These are phyloP conservation scores for Sherardia arvensis DNA, from an alignment of 257 asterid genomes.

Conservation along the genomic window DNA sequence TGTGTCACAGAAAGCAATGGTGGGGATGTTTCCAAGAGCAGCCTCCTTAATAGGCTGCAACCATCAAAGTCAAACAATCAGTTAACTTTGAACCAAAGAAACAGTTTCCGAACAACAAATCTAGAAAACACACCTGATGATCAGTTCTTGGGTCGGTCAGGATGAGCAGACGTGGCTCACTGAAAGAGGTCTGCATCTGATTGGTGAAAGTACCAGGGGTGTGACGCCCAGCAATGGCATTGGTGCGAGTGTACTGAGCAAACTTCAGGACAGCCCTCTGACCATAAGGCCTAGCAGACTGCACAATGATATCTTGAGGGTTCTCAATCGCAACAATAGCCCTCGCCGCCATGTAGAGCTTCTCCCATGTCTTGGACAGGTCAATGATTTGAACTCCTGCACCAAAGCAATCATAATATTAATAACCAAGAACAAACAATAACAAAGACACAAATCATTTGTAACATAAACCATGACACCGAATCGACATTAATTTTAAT, in stretches of 20 bases:
- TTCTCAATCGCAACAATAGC: conserved; percentile 37
- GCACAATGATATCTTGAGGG: conserved; percentile 35
- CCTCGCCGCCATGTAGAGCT: conserved; percentile 32
- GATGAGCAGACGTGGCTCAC: conserved; percentile 35
- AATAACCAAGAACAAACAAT: not conserved
- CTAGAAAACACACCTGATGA: conserved; percentile 19
- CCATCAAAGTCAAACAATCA: not conserved
- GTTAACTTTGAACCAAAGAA: not conserved
- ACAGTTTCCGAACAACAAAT: too few species aligned
- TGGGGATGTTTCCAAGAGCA: conserved; percentile 29
- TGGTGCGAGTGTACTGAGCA: conserved; percentile 28
- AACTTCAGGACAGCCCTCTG: conserved; percentile 38
- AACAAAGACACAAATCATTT: not conserved
- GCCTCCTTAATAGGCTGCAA: conserved; percentile 37
- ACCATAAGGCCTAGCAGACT: conserved; percentile 40
- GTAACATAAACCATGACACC: not conserved
- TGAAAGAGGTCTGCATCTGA: conserved; percentile 36
- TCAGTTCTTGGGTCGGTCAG: conserved; percentile 38
- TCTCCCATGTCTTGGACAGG: conserved; percentile 33
- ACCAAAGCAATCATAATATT: not conserved
- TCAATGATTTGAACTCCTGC: conserved; percentile 32
- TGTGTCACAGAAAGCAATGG: conserved; percentile 36
- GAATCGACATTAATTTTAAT: not conserved
- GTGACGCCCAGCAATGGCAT: conserved; percentile 33
- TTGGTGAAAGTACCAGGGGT: conserved; percentile 36